These are phyloP conservation scores for Rostrohypoxylon terebratum DNA, from an alignment of 495 filamentous ascomycete species.

Conservation along the genomic window DNA sequence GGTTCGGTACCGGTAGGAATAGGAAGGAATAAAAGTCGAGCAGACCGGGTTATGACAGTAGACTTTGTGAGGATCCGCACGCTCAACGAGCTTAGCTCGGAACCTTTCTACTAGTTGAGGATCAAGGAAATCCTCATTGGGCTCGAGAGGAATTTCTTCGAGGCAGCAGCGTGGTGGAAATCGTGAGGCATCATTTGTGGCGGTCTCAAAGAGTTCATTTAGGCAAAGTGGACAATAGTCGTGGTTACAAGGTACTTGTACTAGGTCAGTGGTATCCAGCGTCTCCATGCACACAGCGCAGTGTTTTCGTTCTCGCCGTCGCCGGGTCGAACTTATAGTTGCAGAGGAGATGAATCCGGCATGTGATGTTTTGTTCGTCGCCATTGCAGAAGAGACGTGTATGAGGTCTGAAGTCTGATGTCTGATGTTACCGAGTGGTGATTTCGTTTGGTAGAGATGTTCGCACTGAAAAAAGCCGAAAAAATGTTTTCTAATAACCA, in stretches of 20 bases:
- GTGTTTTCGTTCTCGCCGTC: background rate
- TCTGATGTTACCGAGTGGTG: no score
- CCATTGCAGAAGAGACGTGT: no score
- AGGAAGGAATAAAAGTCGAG: slow-evolving; percentile 59
- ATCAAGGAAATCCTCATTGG: slow-evolving; percentile 47
- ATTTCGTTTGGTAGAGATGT: no score
- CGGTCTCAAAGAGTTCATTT: slow-evolving; percentile 51
- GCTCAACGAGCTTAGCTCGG: slow-evolving; percentile 58
- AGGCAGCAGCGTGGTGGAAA: slow-evolving; percentile 67
- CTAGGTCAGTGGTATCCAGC: slow-evolving; percentile 2
- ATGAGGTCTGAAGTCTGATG: no score
- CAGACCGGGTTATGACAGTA: slow-evolving; percentile 62
- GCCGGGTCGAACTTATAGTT: no score
- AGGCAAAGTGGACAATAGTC: slow-evolving; percentile 63
- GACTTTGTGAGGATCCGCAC: slow-evolving; percentile 55
- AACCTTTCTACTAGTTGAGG: slow-evolving; percentile 47
- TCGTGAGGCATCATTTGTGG: slow-evolving; percentile 60
- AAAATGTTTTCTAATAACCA: no score
- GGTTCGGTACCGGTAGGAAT: slow-evolving; percentile 36
- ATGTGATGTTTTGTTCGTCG: no score
- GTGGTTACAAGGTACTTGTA: slow-evolving; percentile 53
- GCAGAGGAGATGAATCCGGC: no score
- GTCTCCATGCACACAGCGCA: background rate
- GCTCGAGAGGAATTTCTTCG: slow-evolving; percentile 53
- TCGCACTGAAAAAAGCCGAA: no score